Conservation (phyloP, 331 rosid genomes). For the Stylosanthes scabra region DNA sequence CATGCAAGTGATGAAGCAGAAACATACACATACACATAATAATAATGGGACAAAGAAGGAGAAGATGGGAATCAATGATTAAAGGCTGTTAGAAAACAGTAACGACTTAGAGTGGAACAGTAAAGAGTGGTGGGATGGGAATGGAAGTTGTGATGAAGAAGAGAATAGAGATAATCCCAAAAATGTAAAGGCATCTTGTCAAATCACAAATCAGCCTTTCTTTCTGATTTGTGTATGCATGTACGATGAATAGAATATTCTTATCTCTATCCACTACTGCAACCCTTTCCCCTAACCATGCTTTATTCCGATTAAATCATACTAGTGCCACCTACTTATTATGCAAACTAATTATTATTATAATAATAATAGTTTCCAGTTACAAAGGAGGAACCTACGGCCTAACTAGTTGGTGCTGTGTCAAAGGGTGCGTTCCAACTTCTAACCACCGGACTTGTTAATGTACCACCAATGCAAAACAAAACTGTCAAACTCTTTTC, state of each 20-base stretch:
- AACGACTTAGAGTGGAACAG: slow-evolving; percentile 10
- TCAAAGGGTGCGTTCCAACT: no score
- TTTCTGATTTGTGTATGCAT: not conserved
- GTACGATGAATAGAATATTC: slow-evolving; percentile 14
- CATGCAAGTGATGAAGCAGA: not conserved
- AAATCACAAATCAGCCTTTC: slow-evolving; percentile 26
- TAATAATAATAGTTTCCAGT: no score
- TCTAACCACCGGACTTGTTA: no score
- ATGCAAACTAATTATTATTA: no score
- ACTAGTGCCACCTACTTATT: no score
- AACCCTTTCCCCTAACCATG: not conserved
- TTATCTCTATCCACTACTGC: not conserved
- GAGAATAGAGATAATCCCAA: slow-evolving; percentile 19
- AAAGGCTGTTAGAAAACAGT: slow-evolving; percentile 28
- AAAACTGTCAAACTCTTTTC: no score
- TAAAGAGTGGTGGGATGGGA: not conserved
- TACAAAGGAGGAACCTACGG: no score
- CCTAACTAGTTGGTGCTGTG: no score
- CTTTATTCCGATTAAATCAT: not conserved
- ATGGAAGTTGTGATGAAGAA: not conserved
- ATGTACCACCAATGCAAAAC: no score
- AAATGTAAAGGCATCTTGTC: slow-evolving; percentile 23
- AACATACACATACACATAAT: not conserved
- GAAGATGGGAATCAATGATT: slow-evolving; percentile 23
- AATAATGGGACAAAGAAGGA: not conserved